Percentiles rank a stretch among this genome's conserved stretches.
These are phyloP conservation scores for Alternaria atra DNA, from an alignment of 2,329 filamentous ascomycete species.

Conservation along the genomic window DNA sequence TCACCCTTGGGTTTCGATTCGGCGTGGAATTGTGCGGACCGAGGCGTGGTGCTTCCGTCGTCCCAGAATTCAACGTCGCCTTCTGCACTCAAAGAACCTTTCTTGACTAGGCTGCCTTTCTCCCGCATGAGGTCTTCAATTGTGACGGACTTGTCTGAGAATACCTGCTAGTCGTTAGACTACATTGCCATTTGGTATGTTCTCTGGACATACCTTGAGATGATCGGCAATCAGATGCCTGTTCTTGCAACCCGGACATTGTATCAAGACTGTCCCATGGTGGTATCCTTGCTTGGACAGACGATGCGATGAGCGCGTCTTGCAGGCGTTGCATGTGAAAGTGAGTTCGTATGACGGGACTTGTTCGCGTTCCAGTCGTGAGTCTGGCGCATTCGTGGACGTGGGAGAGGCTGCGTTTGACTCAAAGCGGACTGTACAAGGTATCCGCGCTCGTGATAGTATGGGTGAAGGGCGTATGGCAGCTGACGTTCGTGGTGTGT, in stretches of 20 bases:
- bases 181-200: background rate
- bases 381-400: constrained; percentile 43
- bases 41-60: constrained; percentile 63
- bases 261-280: constrained; percentile 85
- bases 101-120: constrained; percentile 77
- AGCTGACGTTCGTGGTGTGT: constrained; percentile 42
- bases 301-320: constrained; percentile 79
- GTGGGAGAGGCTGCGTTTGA: constrained; percentile 36
- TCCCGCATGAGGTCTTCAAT: constrained; percentile 80
- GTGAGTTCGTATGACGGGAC: constrained; percentile 82
- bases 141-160: constrained; percentile 74
- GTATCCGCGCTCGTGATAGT: constrained; percentile 19
- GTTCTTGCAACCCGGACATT: constrained; percentile 85
- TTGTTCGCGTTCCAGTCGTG: constrained; percentile 50
- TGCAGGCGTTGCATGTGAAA: constrained; percentile 92
- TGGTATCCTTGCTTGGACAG: constrained; percentile 97
- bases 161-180: constrained; percentile 62
- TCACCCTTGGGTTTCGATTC: constrained; percentile 38
- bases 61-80: constrained; percentile 95
- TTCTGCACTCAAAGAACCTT: constrained; percentile 74
- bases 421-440: constrained; percentile 33
- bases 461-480: constrained; percentile 27
- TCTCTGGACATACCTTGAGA: constrained; percentile 62
- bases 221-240: constrained; percentile 94
- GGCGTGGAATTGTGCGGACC: constrained; percentile 47